phyloP scores from a whole-genome alignment of 1,139 yeast species.

The Magnusiomyces starmeri region DNA sequence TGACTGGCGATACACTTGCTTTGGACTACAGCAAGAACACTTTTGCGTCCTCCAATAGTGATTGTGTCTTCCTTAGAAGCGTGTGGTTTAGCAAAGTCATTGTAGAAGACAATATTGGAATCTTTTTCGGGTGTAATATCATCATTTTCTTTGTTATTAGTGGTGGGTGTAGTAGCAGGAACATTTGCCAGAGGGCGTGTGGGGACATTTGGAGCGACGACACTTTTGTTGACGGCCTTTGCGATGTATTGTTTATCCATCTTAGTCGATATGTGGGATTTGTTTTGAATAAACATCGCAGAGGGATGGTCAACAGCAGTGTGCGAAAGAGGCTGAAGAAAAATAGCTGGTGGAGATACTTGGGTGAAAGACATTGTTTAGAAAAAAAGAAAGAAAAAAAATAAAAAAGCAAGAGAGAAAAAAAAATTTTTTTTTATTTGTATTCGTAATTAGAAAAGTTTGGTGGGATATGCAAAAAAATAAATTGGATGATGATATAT shows the following conservation, averaged over 20 bases:
- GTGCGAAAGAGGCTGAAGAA: not conserved
- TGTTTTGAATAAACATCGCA: not conserved
- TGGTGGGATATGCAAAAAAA: too few species aligned
- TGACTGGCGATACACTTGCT: conserved; percentile 61
- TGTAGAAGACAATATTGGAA: conserved; percentile 14
- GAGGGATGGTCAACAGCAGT: not conserved
- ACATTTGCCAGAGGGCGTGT: too few species aligned
- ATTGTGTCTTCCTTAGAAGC: conserved; percentile 9
- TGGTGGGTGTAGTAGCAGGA: not conserved
- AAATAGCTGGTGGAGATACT: conserved; percentile 6
- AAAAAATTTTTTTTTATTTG: not conserved
- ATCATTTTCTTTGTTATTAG: not conserved
- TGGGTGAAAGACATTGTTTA: conserved; percentile 4
- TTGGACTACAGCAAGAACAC: conserved; percentile 80
- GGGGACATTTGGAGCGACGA: too few species aligned
- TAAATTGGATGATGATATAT: too few species aligned
- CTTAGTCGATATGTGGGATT: not conserved
- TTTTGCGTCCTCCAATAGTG: conserved; percentile 79
- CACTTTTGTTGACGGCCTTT: not conserved
- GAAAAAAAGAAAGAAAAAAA: not conserved
- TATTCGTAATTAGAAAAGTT: too few species aligned
- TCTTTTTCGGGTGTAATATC: conserved; percentile 14
- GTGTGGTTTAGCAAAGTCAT: conserved; percentile 12
- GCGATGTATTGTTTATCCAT: not conserved
- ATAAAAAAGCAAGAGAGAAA: not conserved